Evolutionary conservation across 2,329 filamentous ascomycete genomes (phyloP).

Genomic region (Bipolaris cookei): DNA sequence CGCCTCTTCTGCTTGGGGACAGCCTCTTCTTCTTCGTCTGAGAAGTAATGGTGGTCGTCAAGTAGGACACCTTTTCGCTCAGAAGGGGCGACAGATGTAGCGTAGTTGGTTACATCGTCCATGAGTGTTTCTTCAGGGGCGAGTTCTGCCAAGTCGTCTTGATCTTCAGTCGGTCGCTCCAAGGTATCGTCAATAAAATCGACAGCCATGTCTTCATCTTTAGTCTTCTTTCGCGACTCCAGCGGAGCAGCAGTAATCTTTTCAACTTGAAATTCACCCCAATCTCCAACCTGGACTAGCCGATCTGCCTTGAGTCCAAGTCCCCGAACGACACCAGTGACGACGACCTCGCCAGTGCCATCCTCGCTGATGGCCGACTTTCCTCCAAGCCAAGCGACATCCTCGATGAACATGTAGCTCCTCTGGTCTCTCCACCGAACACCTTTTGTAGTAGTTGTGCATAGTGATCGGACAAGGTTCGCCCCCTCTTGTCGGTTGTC

Average conservation of each 20-base stretch:
- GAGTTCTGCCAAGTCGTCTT: slow-evolving; percentile 80
- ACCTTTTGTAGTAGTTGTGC: slow-evolving; percentile 90
- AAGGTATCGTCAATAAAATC: slow-evolving; percentile 67
- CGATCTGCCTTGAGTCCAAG: slow-evolving; percentile 88
- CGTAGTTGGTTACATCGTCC: slow-evolving; percentile 66
- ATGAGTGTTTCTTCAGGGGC: slow-evolving; percentile 86
- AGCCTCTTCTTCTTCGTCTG: slow-evolving; percentile 76
- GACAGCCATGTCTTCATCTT: slow-evolving; percentile 70
- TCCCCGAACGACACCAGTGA: slow-evolving; percentile 87
- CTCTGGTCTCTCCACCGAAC: slow-evolving; percentile 94
- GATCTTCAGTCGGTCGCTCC: slow-evolving; percentile 76
- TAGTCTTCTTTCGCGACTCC: slow-evolving; percentile 62
- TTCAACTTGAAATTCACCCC: slow-evolving; percentile 91
- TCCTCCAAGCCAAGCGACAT: slow-evolving; percentile 71
- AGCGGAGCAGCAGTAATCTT: slow-evolving; percentile 82
- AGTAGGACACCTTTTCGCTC: slow-evolving; percentile 82
- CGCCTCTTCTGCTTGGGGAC: slow-evolving; percentile 69
- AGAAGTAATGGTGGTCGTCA: slow-evolving; percentile 98
- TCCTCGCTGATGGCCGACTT: slow-evolving; percentile 55
- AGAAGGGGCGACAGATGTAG: slow-evolving; percentile 55
- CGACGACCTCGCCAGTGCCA: slow-evolving; percentile 63
- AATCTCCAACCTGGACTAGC: slow-evolving; percentile 88
- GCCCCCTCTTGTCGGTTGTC: slow-evolving; percentile 89
- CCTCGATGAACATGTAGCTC: slow-evolving; percentile 92
- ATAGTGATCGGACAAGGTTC: slow-evolving; percentile 88